Evolutionary conservation across 805 yeast species (phyloP).

Genomic region (Metschnikowia anglica): DNA sequence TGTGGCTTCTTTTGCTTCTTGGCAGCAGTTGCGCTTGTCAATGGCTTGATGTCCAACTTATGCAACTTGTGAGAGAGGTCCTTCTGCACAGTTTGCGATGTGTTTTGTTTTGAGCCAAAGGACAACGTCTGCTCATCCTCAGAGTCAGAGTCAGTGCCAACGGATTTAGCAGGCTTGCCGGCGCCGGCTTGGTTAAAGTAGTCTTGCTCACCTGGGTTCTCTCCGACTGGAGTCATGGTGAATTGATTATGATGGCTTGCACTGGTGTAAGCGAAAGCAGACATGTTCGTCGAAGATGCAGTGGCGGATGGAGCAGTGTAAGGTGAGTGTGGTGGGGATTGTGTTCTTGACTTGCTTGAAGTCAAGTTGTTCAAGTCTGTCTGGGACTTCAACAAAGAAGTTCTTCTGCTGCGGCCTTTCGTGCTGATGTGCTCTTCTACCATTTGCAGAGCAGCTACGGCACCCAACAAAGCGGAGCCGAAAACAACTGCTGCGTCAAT

Average conservation of each 20-base stretch:
- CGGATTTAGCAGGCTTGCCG: conserved; percentile 8
- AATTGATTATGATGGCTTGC: conserved; percentile 33
- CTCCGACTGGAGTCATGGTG: conserved; percentile 39
- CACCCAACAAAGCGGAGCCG: conserved; percentile 93
- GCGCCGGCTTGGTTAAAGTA: conserved; percentile 36
- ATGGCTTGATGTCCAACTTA: conserved; percentile 35
- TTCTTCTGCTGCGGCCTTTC: conserved; percentile 38
- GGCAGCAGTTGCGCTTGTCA: conserved; percentile 25
- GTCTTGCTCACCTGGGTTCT: conserved; percentile 33
- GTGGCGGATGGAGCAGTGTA: conserved; percentile 83
- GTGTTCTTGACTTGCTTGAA: conserved; percentile 8
- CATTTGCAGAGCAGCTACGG: conserved; percentile 79
- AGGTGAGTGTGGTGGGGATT: conserved; percentile 52
- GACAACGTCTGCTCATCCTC: conserved; percentile 53
- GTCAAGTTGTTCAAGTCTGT: conserved; percentile 26
- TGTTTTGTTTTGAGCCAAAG: conserved; percentile 56
- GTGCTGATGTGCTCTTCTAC: conserved; percentile 37
- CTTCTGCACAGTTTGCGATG: conserved; percentile 43
- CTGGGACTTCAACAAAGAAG: conserved; percentile 34
- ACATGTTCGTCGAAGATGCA: conserved; percentile 58
- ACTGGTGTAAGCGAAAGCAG: conserved; percentile 46
- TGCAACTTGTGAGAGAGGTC: conserved; percentile 47
- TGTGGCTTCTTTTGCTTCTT: conserved; percentile 22
- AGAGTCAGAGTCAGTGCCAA: conserved; percentile 30
- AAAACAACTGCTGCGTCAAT: conserved; percentile 97